A percentile compares a stretch with the other conserved stretches of the same genome.
phyloP scores from a whole-genome alignment of 202 grass and related monocot species.

The Digitaria exilis region DNA sequence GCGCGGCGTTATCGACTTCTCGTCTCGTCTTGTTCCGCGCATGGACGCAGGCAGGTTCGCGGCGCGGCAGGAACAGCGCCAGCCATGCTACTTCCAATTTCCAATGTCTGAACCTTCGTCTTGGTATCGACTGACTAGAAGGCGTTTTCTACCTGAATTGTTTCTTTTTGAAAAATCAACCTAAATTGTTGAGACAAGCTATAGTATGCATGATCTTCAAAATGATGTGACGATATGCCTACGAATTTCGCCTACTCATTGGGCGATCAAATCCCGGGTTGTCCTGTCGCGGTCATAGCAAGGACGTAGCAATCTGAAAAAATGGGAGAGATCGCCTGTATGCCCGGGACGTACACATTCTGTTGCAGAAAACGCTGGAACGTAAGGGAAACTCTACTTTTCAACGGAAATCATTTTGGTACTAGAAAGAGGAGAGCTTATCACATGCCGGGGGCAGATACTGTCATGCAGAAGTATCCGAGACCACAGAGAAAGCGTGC shows the following conservation, averaged over 20 bases:
- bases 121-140: too few species aligned
- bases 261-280: not conserved
- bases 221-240: too few species aligned
- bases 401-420: slow-evolving; percentile 21
- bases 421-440: slow-evolving; percentile 42
- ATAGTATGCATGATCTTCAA: too few species aligned
- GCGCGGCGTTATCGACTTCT: too few species aligned
- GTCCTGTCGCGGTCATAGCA: not conserved
- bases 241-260: not conserved
- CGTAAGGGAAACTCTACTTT: slow-evolving; percentile 3
- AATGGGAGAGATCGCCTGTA: not conserved
- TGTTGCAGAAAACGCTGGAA: not conserved
- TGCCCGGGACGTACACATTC: slow-evolving; percentile 1
- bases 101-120: too few species aligned
- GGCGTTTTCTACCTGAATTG: too few species aligned
- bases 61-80: too few species aligned
- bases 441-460: slow-evolving; percentile 35
- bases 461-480: slow-evolving; percentile 21
- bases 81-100: too few species aligned
- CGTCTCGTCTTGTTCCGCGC: too few species aligned
- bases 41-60: too few species aligned
- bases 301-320: not conserved
- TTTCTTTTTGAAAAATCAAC: too few species aligned
- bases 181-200: too few species aligned
- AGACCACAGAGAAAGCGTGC: slow-evolving; percentile 25